Base-by-base conservation (phyloP, 148 eudicot genomes). In the Chenopodium quinoa region DNA sequence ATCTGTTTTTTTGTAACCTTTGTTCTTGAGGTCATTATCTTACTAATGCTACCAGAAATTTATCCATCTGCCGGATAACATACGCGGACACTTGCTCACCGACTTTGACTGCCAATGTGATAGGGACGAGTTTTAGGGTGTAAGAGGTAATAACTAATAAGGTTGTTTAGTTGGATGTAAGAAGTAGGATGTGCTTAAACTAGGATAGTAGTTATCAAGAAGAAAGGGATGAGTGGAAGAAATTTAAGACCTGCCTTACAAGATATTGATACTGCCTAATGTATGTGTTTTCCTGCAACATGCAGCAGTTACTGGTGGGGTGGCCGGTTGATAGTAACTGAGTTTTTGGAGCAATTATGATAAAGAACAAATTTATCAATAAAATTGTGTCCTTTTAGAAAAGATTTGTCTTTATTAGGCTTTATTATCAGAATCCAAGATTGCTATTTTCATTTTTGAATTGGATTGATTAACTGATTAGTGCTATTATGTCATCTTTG, bases 221-320 rank as follows among this genome's bases (percentile, higher is more conserved):
- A 34, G 54, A 14, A 68, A 80, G 71, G 47, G 76, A 44, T 69
- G 78, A 58, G 79, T 47, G 70, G 75, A 70, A 72, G 80, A 65
- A 34, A 76, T 32, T 81, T 64, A 73, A 66, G 67, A 65, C 78
- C 81, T 80, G 84, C 75, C 86, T 84, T 84, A 84, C 46, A 84
- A 84, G 84, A 84, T 84, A 77, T 50, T 46, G 13, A 2, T 67
- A n/a, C 74, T 65, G 75, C 82, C 78, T 67, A 40, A 73, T 52
- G 40, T 75, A 75, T 73, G 25, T 74, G 81, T 52, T 56, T 76
- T 64, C 79, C 84, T 82, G 81, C 85, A 84, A 84, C 86, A 84
- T 81, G 87, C 82, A 54, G 37, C 83, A 47, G 37, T 22, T 78
- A 82, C 65, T 77, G 48, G 78, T 78, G 82, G 79, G 78, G 84